Conservation (phyloP, 352 stramenopile species). For the Pythium utonaiense region DNA sequence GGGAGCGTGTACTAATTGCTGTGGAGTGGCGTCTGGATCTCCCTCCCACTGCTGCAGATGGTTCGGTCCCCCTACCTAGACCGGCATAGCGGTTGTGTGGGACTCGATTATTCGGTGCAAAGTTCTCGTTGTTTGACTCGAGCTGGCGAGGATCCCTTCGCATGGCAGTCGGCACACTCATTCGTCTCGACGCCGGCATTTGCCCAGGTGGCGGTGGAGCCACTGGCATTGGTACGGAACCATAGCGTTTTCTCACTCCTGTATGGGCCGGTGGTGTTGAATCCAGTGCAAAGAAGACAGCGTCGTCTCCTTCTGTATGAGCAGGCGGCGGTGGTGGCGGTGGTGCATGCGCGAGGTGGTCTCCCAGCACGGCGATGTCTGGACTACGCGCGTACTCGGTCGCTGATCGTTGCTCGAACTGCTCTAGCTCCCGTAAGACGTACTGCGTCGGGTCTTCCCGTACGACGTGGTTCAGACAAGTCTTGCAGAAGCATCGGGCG, state of each 20-base stretch:
- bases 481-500: constrained; percentile 55
- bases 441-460: constrained; percentile 50
- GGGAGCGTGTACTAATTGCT: constrained; percentile 5
- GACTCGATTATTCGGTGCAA: not conserved
- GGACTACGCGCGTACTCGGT: constrained; percentile 13
- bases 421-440: constrained; percentile 36
- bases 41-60: not conserved
- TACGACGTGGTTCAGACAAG: constrained; percentile 49
- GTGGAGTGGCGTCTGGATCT: constrained; percentile 4
- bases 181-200: not conserved
- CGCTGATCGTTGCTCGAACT: constrained; percentile 23
- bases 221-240: constrained; percentile 12
- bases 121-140: constrained; percentile 14
- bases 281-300: constrained; percentile 24
- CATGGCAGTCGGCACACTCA: not conserved
- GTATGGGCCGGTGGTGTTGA: not conserved
- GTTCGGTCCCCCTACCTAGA: not conserved
- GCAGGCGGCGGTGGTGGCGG: constrained; percentile 2
- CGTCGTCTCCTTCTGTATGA: not conserved
- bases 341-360: constrained; percentile 8
- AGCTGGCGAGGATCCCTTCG: not conserved
- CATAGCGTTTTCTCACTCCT: constrained; percentile 7
- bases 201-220: not conserved
- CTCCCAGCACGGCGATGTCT: constrained; percentile 15
- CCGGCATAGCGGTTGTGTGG: not conserved